A percentile compares a stretch with the other conserved stretches of the same genome.
These are phyloP conservation scores for Lathyrus oleraceus DNA, from an alignment of 306 rosid species.

Conservation along the genomic window DNA sequence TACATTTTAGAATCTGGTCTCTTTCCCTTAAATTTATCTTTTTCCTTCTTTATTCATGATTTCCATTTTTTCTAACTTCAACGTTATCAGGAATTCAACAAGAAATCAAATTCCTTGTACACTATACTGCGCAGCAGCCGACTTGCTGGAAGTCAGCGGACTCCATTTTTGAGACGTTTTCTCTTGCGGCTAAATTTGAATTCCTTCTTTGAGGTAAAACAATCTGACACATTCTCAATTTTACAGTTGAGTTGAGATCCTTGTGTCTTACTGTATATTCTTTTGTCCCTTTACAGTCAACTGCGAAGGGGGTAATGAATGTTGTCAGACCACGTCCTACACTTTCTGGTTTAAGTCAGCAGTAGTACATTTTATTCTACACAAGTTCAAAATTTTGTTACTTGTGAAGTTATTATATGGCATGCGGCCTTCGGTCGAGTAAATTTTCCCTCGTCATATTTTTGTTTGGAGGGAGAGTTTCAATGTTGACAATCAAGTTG, in stretches of 20 bases:
- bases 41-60: constrained; percentile 18
- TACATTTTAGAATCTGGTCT: neutral
- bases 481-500: constrained; percentile 2
- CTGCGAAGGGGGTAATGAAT: constrained; percentile 90
- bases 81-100: constrained; percentile 76
- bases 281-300: constrained; percentile 58
- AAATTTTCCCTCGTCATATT: neutral
- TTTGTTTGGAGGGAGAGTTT: constrained; percentile 18
- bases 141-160: constrained; percentile 96
- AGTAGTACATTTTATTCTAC: constrained; percentile 34
- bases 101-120: constrained; percentile 95
- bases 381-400: constrained; percentile 18
- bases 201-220: constrained; percentile 86
- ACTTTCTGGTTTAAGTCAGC: constrained; percentile 62
- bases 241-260: neutral
- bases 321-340: constrained; percentile 85
- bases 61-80: constrained; percentile 17
- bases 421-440: constrained; percentile 23
- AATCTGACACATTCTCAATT: neutral
- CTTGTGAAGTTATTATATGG: constrained; percentile 1
- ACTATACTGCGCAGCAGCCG: constrained; percentile 95
- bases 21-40: constrained; percentile 5
- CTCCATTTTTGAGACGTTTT: constrained; percentile 92
- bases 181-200: constrained; percentile 85
- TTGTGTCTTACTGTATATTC: constrained; percentile 15